Percentiles rank a stretch among this genome's conserved stretches.
Evolutionary conservation across 495 filamentous ascomycete species (phyloP).

Genomic region (Hypoxylon trugodes): DNA sequence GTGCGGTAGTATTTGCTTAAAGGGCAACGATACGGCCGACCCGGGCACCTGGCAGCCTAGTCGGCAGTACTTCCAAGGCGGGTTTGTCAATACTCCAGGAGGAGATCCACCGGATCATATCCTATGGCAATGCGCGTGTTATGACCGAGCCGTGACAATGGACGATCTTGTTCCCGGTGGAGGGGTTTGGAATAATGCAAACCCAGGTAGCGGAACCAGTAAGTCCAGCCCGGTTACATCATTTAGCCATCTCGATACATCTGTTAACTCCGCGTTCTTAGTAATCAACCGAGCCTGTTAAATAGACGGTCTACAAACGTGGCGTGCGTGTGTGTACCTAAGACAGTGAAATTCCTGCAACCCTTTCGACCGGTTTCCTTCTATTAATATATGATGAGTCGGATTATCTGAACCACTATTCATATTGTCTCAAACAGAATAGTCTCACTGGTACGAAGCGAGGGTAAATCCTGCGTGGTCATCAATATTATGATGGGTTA

Average conservation of each 20-base stretch:
- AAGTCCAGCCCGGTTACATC: conserved; percentile 2
- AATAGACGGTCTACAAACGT: neutral
- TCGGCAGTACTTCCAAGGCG: conserved; percentile 29
- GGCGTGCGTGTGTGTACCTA: neutral
- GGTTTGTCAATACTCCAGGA: conserved; percentile 34
- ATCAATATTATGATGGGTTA: too few species aligned
- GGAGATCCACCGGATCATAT: conserved; percentile 29
- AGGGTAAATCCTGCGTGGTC: too few species aligned
- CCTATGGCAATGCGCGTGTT: conserved; percentile 36
- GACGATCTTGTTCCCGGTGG: conserved; percentile 22
- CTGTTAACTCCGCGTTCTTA: conserved; percentile 7
- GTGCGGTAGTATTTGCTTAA: conserved; percentile 27
- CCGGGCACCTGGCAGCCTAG: conserved; percentile 35
- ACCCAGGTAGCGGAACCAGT: conserved; percentile 38
- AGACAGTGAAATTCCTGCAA: too few species aligned
- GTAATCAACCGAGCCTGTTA: conserved; percentile 34
- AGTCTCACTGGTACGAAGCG: too few species aligned
- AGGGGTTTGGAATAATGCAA: conserved; percentile 37
- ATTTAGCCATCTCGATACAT: neutral
- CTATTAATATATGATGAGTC: too few species aligned
- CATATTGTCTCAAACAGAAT: too few species aligned
- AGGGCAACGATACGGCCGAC: conserved; percentile 30
- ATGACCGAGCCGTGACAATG: conserved; percentile 26
- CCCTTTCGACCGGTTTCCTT: too few species aligned
- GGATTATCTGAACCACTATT: too few species aligned